Conservation (phyloP, 2,329 filamentous ascomycete genomes). For the Clathrospora elynae region DNA sequence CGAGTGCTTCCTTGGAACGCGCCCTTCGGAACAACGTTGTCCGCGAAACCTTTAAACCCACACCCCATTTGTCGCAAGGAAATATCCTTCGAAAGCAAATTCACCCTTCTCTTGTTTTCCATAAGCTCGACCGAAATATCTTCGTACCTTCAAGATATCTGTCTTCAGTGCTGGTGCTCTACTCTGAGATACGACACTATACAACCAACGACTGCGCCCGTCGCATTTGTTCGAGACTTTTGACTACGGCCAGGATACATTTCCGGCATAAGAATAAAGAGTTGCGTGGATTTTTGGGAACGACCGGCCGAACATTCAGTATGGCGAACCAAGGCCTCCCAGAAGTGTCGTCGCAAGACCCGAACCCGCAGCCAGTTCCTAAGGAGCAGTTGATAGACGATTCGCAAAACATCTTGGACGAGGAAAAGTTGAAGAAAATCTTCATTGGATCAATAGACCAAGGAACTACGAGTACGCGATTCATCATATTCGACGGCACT, state of each 20-base stretch:
- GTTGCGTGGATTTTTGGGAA: slow-evolving; percentile 1
- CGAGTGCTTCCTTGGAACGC: slow-evolving; percentile 19
- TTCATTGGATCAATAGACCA: slow-evolving; percentile 91
- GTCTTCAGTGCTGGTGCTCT: slow-evolving; percentile 2
- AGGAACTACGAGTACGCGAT: slow-evolving; percentile 86
- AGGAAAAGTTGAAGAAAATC: slow-evolving; percentile 55
- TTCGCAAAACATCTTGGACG: slow-evolving; percentile 36
- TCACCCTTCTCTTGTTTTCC: slow-evolving; percentile 1
- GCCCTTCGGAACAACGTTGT: slow-evolving; percentile 26
- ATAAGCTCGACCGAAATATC: slow-evolving; percentile 11
- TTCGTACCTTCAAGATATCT: slow-evolving; percentile 6
- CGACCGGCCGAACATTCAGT: slow-evolving; percentile 3
- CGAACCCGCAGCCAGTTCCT: slow-evolving; percentile 41
- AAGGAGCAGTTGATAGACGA: slow-evolving; percentile 35
- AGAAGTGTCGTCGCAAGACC: slow-evolving; percentile 30
- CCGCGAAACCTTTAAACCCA: slow-evolving; percentile 7
- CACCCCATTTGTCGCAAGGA: slow-evolving; percentile 8
- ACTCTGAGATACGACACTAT: slow-evolving; percentile 1
- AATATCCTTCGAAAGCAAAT: slow-evolving; percentile 6
- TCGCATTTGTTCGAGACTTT: slow-evolving; percentile 18
- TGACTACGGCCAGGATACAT: slow-evolving; percentile 24
- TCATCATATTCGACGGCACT: slow-evolving; percentile 83
- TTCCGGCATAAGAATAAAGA: slow-evolving; percentile 9
- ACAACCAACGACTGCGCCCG: slow-evolving; percentile 16
- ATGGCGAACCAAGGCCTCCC: slow-evolving; percentile 40